phyloP scores from a whole-genome alignment of 2,329 filamentous ascomycete genomes.

The Geosmithia morbida region DNA sequence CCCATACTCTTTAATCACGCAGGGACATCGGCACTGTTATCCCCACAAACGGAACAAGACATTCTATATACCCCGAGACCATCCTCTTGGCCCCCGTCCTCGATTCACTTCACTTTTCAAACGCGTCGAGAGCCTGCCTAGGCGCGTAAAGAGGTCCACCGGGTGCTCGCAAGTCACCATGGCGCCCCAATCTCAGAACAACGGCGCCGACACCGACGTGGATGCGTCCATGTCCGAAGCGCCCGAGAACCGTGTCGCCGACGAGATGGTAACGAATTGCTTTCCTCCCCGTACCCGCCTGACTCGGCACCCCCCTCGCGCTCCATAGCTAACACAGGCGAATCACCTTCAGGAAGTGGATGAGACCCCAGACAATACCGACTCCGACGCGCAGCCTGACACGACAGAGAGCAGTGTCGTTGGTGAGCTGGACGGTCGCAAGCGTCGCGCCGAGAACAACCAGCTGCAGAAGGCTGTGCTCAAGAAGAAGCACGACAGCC shows the following conservation, averaged over 20 bases:
- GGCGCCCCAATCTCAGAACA: slow-evolving; percentile 38
- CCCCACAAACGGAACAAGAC: neutral
- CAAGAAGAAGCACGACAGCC: slow-evolving; percentile 82
- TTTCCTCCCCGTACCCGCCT: neutral
- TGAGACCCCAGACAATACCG: slow-evolving; percentile 51
- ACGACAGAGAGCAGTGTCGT: slow-evolving; percentile 72
- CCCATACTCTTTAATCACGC: neutral
- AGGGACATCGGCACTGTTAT: neutral
- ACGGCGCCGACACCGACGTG: slow-evolving; percentile 41
- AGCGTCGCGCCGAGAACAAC: slow-evolving; percentile 72
- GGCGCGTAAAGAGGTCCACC: slow-evolving; percentile 38
- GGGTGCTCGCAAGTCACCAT: slow-evolving; percentile 21
- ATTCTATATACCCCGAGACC: neutral
- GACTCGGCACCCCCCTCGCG: neutral
- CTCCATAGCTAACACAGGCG: neutral
- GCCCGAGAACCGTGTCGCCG: slow-evolving; percentile 27
- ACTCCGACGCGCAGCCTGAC: slow-evolving; percentile 53
- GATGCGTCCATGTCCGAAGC: slow-evolving; percentile 52
- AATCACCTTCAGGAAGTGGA: slow-evolving; percentile 37
- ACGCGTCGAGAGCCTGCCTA: slow-evolving; percentile 29
- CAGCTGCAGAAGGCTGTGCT: slow-evolving; percentile 85
- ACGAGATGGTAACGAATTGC: slow-evolving; percentile 33
- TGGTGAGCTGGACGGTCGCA: slow-evolving; percentile 75
- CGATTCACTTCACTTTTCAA: slow-evolving; percentile 6
- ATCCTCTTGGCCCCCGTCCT: neutral